Conservation (phyloP, 225 moss, liverwort and hornwort genomes). For the Asterella californica region DNA sequence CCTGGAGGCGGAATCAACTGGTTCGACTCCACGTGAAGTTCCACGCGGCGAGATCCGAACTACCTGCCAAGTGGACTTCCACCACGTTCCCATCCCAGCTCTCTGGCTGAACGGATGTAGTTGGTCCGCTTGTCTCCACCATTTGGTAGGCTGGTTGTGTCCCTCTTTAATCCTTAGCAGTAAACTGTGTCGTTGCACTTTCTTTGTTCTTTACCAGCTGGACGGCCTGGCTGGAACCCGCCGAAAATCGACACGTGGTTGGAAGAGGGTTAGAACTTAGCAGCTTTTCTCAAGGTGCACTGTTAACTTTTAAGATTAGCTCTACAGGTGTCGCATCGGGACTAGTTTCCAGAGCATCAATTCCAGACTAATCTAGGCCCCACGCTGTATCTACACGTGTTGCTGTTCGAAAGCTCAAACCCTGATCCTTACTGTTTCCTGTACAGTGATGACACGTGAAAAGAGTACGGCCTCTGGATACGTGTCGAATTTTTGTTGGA, state of each 20-base stretch:
- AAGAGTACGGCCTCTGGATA: too few relatives aligned
- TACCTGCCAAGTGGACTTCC: not conserved
- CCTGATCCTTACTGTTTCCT: not conserved
- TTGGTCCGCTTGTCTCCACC: conserved; percentile 3
- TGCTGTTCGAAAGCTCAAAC: not conserved
- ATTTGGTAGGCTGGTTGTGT: not conserved
- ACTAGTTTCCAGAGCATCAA: not conserved
- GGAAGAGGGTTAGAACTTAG: not conserved
- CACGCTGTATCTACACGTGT: not conserved
- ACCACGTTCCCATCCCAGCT: not conserved
- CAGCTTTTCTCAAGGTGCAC: not conserved
- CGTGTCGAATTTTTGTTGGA: not conserved
- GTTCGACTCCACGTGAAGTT: not conserved
- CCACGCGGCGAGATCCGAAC: not conserved
- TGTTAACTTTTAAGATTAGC: not conserved
- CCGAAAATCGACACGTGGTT: not conserved
- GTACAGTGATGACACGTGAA: not conserved
- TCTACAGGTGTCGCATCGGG: not conserved
- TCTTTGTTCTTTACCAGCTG: conserved; percentile 5
- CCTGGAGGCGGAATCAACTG: too few relatives aligned
- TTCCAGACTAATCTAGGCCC: not conserved
- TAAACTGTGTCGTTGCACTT: not conserved
- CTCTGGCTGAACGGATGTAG: not conserved
- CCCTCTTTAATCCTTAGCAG: not conserved
- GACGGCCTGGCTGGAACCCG: not conserved